Evolutionary conservation across 805 yeast genomes (phyloP), one percentile per base, ranked within the genome.

Genomic region (Priceomyces fermenticarens): DNA sequence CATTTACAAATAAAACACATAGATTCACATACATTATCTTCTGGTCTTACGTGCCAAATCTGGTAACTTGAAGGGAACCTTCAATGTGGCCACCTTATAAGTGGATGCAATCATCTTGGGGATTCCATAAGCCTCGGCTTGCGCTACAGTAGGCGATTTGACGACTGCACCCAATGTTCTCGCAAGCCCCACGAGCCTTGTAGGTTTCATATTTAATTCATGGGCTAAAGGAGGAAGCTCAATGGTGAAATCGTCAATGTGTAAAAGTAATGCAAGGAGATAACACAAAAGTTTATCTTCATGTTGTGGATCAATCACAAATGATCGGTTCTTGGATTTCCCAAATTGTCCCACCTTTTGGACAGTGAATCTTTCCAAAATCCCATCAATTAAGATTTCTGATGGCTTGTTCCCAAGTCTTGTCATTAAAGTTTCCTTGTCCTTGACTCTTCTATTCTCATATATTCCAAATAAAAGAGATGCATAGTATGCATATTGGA

Each of bases 41-140:
- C 77, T 71, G 31, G 81, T 81, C 55, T 86, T 74, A 69, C 82
- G 80, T 9, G 82, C 76, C 75, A 86, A 74, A 52, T 85, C 91
- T 6, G 99, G 99, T 38, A 88, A 70, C 58, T 80, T 83, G 67
- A 93, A 85, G 30, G 99, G 99, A 26, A 89, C 96, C 60, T 78
- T 82, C 62, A 93, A 75, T 12, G 78, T 65, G 2, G 97, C 98
- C 50, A 91, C 72, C 63, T 88, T 88, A 64, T 85, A 83, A 30
- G 80, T 73, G 8, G 78, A 60, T 10, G 82, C 82, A 40, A 74
- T 67, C 39, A 74, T 63, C 62, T 77, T 83, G 37, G 85, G 78
- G 44, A 85, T 72, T 25, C 84, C 85, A 48, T 81, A 75, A 3
- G 84, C 84, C 53, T 83, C 88, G 29, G 88, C 88, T 63, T 83